Conservation (phyloP, 192 early-diverging fungal species). For the Coemansia sp. region DNA sequence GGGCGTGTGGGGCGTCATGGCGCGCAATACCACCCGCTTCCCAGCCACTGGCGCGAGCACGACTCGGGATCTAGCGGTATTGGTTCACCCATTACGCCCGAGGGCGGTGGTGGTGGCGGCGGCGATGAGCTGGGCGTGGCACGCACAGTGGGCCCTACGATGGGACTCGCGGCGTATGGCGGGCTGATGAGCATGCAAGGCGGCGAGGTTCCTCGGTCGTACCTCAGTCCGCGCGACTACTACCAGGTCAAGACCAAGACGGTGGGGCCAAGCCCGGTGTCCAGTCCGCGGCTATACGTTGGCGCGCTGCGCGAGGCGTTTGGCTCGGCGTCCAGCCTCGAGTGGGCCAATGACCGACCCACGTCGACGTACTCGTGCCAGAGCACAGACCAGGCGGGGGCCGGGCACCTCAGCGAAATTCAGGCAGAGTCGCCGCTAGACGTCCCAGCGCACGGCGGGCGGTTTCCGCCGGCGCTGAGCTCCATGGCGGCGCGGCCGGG, state of each 20-base stretch:
- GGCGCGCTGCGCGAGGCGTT: constrained; percentile 34
- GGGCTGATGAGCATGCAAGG: constrained; percentile 2
- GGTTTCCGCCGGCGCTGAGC: constrained; percentile 35
- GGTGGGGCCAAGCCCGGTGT: constrained; percentile 13
- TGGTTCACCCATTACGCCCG: constrained; percentile 45
- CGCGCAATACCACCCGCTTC: constrained; percentile 41
- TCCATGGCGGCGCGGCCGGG: constrained; percentile 35
- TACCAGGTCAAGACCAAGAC: constrained; percentile 10
- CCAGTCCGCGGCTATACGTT: constrained; percentile 21
- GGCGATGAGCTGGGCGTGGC: constrained; percentile 10
- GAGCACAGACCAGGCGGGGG: constrained; percentile 16
- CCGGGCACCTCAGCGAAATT: constrained; percentile 8
- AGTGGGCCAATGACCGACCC: constrained; percentile 40
- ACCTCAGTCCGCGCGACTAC: constrained; percentile 20
- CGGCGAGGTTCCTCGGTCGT: constrained; percentile 15
- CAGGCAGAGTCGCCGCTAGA: constrained; percentile 47
- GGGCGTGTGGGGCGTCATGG: constrained; percentile 30
- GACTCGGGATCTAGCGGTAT: constrained; percentile 42
- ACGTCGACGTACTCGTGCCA: constrained; percentile 33
- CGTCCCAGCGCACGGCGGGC: constrained; percentile 13
- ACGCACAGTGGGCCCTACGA: background rate
- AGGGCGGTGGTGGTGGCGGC: constrained; percentile 17
- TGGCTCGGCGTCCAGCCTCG: constrained; percentile 40
- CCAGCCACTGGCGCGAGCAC: constrained; percentile 50
- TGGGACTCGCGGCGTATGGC: constrained; percentile 4